Conservation (phyloP, 345 rosid species). For the Aegle marmelos region DNA sequence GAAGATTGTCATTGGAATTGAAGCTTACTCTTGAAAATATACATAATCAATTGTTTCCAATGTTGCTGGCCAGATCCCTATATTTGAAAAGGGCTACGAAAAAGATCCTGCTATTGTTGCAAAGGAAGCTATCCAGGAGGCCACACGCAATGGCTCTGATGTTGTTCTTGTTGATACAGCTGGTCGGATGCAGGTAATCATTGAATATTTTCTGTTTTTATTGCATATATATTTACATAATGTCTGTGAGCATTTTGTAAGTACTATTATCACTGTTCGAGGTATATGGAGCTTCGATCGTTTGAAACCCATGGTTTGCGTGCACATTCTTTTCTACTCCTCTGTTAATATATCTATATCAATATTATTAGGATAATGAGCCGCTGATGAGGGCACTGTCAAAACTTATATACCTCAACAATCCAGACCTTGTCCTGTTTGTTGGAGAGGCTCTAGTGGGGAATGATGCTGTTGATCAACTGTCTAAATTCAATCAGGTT, state of each 20-base stretch:
- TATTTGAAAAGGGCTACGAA: slow-evolving; percentile 96
- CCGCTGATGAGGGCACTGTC: slow-evolving; percentile 99
- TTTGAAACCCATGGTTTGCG: not conserved
- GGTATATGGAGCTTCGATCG: not conserved
- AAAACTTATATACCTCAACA: slow-evolving; percentile 80
- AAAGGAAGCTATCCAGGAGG: slow-evolving; percentile 96
- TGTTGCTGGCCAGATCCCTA: slow-evolving; percentile 60
- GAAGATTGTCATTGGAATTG: too few relatives aligned
- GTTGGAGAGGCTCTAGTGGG: slow-evolving; percentile 99
- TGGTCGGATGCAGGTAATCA: slow-evolving; percentile 88
- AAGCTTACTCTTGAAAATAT: not conserved
- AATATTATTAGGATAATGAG: slow-evolving; percentile 70
- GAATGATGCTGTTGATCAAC: slow-evolving; percentile 95
- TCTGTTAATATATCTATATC: not conserved
- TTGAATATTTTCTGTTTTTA: not conserved
- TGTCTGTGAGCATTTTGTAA: not conserved
- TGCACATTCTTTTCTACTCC: not conserved
- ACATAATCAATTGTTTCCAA: not conserved
- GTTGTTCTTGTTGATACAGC: slow-evolving; percentile 99
- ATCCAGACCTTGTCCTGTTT: slow-evolving; percentile 88
- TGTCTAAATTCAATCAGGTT: slow-evolving; percentile 95
- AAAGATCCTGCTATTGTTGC: slow-evolving; percentile 98
- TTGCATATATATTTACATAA: not conserved
- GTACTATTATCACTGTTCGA: not conserved
- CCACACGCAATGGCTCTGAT: slow-evolving; percentile 78